Evolutionary conservation across 305 asterid species (phyloP).

Genomic region (Fraxinus velutina): DNA sequence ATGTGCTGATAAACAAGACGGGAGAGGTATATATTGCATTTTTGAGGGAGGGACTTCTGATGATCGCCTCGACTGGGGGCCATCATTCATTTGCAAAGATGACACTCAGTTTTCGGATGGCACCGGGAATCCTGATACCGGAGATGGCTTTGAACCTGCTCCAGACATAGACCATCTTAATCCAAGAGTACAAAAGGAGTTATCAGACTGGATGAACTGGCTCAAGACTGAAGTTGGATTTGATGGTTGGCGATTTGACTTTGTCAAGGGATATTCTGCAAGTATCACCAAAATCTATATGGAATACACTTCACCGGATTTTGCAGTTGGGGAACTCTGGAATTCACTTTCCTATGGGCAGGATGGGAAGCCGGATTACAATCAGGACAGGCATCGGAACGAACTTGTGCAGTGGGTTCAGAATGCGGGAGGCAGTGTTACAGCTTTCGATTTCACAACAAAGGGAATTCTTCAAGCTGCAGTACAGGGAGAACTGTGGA

Average conservation of each 20-base stretch:
- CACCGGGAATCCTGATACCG: slow-evolving; percentile 67
- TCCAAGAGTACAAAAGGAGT: slow-evolving; percentile 51
- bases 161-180: slow-evolving; percentile 83
- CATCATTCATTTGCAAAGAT: slow-evolving; percentile 55
- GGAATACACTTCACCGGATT: slow-evolving; percentile 50
- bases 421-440: slow-evolving; percentile 38
- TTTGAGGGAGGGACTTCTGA: slow-evolving; percentile 87
- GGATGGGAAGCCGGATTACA: slow-evolving; percentile 43
- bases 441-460: slow-evolving; percentile 75
- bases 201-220: slow-evolving; percentile 90
- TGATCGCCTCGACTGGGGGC: slow-evolving; percentile 81
- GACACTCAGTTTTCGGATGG: slow-evolving; percentile 60
- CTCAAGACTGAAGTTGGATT: slow-evolving; percentile 68
- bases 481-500: slow-evolving; percentile 66
- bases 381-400: slow-evolving; percentile 58
- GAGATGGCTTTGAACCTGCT: slow-evolving; percentile 40
- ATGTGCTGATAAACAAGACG: slow-evolving; percentile 58
- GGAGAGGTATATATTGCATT: slow-evolving; percentile 58
- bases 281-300: slow-evolving; percentile 49
- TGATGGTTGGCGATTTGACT: slow-evolving; percentile 80
- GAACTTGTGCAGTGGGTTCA: slow-evolving; percentile 54
- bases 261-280: slow-evolving; percentile 61
- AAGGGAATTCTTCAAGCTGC: slow-evolving; percentile 85
- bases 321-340: slow-evolving; percentile 84
- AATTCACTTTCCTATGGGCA: slow-evolving; percentile 29